A percentile compares a stretch with the other conserved stretches of the same genome.
Conservation (phyloP, 2,329 filamentous ascomycete genomes). For the Escovopsis weberi region DNA sequence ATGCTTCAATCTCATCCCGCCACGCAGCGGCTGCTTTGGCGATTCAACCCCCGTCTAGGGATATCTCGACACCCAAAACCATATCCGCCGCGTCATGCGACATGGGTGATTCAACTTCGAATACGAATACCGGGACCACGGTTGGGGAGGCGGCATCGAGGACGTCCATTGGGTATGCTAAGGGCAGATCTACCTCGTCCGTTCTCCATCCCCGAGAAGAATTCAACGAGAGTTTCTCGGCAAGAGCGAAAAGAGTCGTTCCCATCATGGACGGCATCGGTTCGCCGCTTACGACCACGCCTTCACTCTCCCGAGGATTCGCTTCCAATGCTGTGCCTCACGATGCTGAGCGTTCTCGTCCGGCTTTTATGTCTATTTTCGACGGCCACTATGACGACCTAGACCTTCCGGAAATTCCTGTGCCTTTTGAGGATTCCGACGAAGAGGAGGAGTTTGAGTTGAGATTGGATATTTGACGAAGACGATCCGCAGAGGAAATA, state of each 20-base stretch:
- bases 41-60: conserved; percentile 11
- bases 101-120: not conserved
- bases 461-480: conserved; percentile 9
- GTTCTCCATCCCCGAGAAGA: conserved; percentile 21
- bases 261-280: conserved; percentile 1
- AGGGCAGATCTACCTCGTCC: conserved; percentile 47
- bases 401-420: conserved; percentile 16
- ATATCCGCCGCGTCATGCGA: not conserved
- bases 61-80: not conserved
- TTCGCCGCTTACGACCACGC: conserved; percentile 31
- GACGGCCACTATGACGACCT: conserved; percentile 31
- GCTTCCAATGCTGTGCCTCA: conserved; percentile 7
- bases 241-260: not conserved
- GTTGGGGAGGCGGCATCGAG: conserved; percentile 54
- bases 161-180: conserved; percentile 74
- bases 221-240: not conserved
- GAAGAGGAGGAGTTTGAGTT: conserved; percentile 44
- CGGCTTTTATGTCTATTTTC: conserved; percentile 45
- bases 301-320: conserved; percentile 21
- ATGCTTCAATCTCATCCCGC: conserved; percentile 25
- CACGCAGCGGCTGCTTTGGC: conserved; percentile 39
- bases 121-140: too few relatives aligned
- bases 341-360: conserved; percentile 19
- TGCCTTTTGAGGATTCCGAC: conserved; percentile 15
- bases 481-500: too few relatives aligned